Percentiles rank a stretch among this genome's conserved stretches.
Conservation (phyloP, 2,329 filamentous ascomycete species). For the Pseudocercospora ulei region DNA sequence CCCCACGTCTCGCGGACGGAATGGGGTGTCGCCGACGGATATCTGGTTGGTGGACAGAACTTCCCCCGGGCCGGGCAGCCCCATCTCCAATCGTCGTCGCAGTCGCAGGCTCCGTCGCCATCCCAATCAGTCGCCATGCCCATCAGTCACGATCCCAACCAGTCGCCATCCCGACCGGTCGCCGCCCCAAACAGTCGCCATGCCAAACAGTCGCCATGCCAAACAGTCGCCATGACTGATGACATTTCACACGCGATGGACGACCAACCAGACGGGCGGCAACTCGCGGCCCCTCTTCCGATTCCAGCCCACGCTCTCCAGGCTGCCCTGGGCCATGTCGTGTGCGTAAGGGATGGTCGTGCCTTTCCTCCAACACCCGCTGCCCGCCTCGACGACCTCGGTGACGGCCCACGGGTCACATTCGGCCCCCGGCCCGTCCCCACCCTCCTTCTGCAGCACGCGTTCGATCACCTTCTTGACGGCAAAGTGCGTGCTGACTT, state of each 20-base stretch:
- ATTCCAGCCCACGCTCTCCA: slow-evolving; percentile 32
- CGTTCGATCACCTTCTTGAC: slow-evolving; percentile 30
- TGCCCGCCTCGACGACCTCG: slow-evolving; percentile 31
- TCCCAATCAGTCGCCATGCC: too few relatives aligned
- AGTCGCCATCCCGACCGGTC: too few relatives aligned
- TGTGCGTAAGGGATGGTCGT: slow-evolving; percentile 26
- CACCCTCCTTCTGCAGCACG: slow-evolving; percentile 21
- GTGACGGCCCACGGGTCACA: slow-evolving; percentile 30
- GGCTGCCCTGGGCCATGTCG: slow-evolving; percentile 27
- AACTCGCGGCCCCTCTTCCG: slow-evolving; percentile 26
- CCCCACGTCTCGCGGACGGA: too few relatives aligned
- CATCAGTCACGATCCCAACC: too few relatives aligned
- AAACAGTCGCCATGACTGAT: too few relatives aligned
- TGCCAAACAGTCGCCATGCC: too few relatives aligned
- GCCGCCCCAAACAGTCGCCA: too few relatives aligned
- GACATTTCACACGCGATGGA: slow-evolving; percentile 29
- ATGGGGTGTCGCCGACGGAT: too few relatives aligned
- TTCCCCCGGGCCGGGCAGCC: too few relatives aligned
- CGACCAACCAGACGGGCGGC: slow-evolving; percentile 34
- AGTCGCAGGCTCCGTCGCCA: too few relatives aligned
- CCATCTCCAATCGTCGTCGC: too few relatives aligned
- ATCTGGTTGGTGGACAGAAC: too few relatives aligned
- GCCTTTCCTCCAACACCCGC: slow-evolving; percentile 30
- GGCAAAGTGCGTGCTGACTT: slow-evolving; percentile 25
- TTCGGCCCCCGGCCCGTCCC: slow-evolving; percentile 14